Conservation (phyloP, 345 rosid genomes). For the Brassica incana region DNA sequence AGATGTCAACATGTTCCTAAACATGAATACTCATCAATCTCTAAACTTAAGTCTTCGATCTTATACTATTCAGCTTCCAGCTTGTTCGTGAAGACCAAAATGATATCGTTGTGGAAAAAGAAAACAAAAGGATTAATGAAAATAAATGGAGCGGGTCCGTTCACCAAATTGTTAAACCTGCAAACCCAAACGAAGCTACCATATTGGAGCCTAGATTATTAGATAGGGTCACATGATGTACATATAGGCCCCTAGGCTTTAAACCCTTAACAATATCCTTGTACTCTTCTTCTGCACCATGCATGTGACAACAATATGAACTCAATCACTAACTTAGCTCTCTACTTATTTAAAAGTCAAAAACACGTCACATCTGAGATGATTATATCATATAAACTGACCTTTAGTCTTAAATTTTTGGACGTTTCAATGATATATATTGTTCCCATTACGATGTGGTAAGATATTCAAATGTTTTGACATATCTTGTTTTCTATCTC, state of each 20-base stretch:
- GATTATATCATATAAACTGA: not conserved
- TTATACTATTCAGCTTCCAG: too few species aligned
- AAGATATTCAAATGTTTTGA: not conserved
- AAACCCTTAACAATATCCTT: not conserved
- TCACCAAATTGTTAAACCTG: not conserved
- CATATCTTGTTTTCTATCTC: not conserved
- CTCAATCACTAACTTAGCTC: not conserved
- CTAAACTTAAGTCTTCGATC: too few species aligned
- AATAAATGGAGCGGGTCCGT: not conserved
- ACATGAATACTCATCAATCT: too few species aligned
- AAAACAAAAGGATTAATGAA: not conserved
- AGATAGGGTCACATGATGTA: not conserved
- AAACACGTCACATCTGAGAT: not conserved
- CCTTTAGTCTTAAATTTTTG: not conserved
- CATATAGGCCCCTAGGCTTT: not conserved
- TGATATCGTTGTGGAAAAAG: too few species aligned
- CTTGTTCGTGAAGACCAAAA: too few species aligned
- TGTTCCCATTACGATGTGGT: not conserved
- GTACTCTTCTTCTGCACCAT: not conserved
- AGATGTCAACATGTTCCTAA: not conserved
- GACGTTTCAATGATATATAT: not conserved
- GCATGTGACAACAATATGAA: not conserved
- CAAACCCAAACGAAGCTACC: not conserved
- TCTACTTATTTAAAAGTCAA: not conserved
- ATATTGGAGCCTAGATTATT: not conserved